phyloP scores from a whole-genome alignment of 169 alveolate genomes.

The Plasmodium fragile region DNA sequence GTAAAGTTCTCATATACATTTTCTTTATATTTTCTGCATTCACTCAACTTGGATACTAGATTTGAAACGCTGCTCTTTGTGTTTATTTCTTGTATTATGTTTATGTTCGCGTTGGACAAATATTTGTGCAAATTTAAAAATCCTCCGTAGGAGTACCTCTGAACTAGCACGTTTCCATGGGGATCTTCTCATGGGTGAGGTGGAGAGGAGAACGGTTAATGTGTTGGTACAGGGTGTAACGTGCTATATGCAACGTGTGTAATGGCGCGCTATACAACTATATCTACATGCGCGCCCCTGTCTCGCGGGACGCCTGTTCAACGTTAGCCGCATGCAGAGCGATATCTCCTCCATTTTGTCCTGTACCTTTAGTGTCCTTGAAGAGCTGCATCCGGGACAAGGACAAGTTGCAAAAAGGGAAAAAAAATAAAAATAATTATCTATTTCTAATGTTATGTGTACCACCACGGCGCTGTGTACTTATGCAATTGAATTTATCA shows the following conservation, averaged over 20 bases:
- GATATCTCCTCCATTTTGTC: not conserved
- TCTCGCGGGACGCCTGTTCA: not conserved
- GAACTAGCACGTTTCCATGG: conserved; percentile 26
- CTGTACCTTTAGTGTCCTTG: conserved; percentile 33
- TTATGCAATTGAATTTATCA: not conserved
- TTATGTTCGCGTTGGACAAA: conserved; percentile 14
- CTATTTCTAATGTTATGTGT: not conserved
- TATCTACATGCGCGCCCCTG: not conserved
- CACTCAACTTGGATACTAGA: not conserved
- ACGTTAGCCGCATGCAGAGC: not conserved
- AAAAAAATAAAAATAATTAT: not conserved
- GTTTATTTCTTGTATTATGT: conserved; percentile 36
- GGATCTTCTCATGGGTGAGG: not conserved
- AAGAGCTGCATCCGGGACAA: conserved; percentile 14
- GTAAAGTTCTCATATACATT: conserved; percentile 23
- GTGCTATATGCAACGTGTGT: not conserved
- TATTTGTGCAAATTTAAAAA: conserved; percentile 32
- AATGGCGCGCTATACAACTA: not conserved
- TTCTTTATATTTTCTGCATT: conserved; percentile 21
- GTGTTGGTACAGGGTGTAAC: not conserved
- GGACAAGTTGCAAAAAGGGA: not conserved
- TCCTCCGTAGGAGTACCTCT: conserved; percentile 58
- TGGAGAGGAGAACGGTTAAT: not conserved
- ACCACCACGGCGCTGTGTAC: not conserved
- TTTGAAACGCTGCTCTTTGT: conserved; percentile 9